phyloP scores from a whole-genome alignment of 1,284 basidiomycete genomes.

The Cutaneotrichosporon dermatis region DNA sequence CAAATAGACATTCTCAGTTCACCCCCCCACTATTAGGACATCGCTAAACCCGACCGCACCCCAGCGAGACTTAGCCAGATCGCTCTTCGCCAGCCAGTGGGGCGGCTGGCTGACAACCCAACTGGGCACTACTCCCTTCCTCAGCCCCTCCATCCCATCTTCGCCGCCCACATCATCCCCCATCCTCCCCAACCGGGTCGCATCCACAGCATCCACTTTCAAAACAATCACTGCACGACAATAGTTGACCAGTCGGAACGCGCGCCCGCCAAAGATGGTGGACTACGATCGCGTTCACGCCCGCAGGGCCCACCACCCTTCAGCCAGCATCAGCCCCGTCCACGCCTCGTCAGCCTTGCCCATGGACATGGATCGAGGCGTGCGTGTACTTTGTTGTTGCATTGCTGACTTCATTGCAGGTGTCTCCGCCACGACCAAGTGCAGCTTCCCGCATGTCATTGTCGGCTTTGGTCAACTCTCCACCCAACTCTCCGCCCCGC shows the following conservation, averaged over 20 bases:
- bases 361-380: constrained; percentile 14
- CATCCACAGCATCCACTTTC: background rate
- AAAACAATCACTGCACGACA: background rate
- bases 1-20: no score
- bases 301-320: constrained; percentile 6
- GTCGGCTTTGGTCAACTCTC: constrained; percentile 40
- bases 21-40: no score
- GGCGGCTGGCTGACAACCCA: no score
- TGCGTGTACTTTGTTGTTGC: background rate
- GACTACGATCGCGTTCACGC: constrained; percentile 14
- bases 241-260: background rate
- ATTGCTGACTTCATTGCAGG: constrained; percentile 3
- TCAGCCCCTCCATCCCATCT: background rate
- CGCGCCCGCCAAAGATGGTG: constrained; percentile 4
- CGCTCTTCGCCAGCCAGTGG: no score
- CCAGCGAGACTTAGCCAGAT: no score
- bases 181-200: background rate
- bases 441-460: constrained; percentile 35
- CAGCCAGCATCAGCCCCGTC: constrained; percentile 15
- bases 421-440: constrained; percentile 23
- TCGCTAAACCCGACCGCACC: no score
- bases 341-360: constrained; percentile 5
- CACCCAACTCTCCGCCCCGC: constrained; percentile 15
- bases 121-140: no score
- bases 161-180: background rate